A percentile compares a stretch with the other conserved stretches of the same genome.
Evolutionary conservation across 2,329 filamentous ascomycete genomes (phyloP).

Genomic region (Coniochaeta hoffmannii): DNA sequence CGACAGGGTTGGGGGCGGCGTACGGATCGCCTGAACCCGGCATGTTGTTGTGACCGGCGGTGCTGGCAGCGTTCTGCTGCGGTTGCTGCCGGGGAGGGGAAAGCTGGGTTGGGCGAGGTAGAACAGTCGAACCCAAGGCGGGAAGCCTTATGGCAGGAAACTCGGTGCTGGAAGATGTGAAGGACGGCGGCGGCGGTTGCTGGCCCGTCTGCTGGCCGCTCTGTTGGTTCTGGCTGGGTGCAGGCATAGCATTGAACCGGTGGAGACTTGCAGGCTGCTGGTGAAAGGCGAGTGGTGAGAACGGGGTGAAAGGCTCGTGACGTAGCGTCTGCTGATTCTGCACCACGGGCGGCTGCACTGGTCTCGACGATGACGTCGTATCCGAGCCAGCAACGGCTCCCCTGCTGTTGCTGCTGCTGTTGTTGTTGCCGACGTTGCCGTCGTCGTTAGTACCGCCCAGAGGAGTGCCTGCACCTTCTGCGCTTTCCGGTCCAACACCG

Average conservation of each 20-base stretch:
- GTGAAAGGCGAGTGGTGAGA: background rate
- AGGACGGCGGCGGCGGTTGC: background rate
- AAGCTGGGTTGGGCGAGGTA: background rate
- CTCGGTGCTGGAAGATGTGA: background rate
- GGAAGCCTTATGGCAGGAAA: conserved; percentile 9
- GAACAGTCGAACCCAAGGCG: conserved; percentile 6
- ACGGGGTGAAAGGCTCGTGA: background rate
- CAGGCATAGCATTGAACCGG: background rate
- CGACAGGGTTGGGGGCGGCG: conserved; percentile 4
- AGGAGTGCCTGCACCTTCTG: background rate
- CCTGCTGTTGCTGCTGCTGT: background rate
- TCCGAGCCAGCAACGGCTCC: background rate
- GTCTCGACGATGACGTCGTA: background rate
- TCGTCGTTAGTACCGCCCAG: too few relatives aligned
- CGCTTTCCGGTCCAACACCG: too few relatives aligned
- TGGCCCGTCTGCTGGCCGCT: background rate
- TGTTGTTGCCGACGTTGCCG: background rate
- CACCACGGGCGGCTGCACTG: background rate
- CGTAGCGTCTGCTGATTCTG: background rate
- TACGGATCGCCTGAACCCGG: conserved; percentile 8
- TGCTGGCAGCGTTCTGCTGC: background rate
- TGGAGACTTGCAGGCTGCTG: background rate
- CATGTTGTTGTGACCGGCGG: background rate
- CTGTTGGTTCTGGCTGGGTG: background rate
- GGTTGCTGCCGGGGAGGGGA: background rate